A percentile compares a stretch with the other conserved stretches of the same genome.
Evolutionary conservation across 2,329 filamentous ascomycete genomes (phyloP).

Genomic region (Coccinonectria pachysandricola): DNA sequence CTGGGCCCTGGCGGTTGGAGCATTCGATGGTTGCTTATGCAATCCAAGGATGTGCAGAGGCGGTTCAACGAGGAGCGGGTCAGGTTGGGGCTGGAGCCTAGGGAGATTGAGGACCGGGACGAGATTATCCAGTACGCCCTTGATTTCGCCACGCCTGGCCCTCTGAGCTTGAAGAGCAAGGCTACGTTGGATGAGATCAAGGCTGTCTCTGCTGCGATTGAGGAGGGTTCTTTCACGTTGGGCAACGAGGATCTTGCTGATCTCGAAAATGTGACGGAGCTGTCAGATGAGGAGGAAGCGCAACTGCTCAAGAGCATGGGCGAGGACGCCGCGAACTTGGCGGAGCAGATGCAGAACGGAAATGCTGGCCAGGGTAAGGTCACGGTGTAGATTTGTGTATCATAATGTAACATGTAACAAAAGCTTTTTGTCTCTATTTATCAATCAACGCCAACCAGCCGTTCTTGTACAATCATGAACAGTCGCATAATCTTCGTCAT

Average conservation of each 20-base stretch:
- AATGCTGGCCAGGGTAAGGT: too few species aligned
- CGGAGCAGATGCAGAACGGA: constrained; percentile 4
- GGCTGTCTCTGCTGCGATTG: constrained; percentile 24
- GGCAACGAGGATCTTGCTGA: constrained; percentile 30
- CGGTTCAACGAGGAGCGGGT: constrained; percentile 56
- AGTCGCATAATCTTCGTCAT: too few species aligned
- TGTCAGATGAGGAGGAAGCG: constrained; percentile 29
- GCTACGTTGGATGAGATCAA: constrained; percentile 29
- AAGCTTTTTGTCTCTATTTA: constrained; percentile 10
- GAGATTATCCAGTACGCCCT: constrained; percentile 30
- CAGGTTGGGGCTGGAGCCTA: constrained; percentile 48
- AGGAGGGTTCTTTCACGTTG: constrained; percentile 39
- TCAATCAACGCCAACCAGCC: constrained; percentile 14
- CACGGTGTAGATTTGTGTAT: constrained; percentile 15
- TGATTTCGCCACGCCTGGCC: constrained; percentile 31
- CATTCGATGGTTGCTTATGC: constrained; percentile 82
- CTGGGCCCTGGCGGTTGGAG: constrained; percentile 86
- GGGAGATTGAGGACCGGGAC: constrained; percentile 25
- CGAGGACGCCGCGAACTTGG: constrained; percentile 9
- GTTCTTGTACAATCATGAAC: constrained; percentile 14
- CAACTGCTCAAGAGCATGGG: constrained; percentile 17
- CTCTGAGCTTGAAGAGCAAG: constrained; percentile 25
- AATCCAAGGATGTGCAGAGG: constrained; percentile 55
- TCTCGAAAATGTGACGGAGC: constrained; percentile 28
- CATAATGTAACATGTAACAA: constrained; percentile 16